Percentiles rank a stretch among this genome's conserved stretches.
phyloP scores from a whole-genome alignment of 2,329 filamentous ascomycete genomes.

The Fusarium metavorans region DNA sequence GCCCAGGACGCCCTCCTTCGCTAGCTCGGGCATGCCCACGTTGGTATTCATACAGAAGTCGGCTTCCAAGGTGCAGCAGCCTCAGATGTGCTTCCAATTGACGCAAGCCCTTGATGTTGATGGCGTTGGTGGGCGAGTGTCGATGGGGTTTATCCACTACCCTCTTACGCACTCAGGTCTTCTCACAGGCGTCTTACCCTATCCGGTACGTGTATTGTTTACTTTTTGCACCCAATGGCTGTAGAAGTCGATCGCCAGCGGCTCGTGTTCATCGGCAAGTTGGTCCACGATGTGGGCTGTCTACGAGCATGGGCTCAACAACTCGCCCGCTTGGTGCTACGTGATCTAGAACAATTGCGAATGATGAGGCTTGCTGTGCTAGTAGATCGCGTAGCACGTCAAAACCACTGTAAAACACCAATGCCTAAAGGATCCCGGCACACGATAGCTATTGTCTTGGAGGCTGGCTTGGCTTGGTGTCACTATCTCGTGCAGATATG shows the following conservation, averaged over 20 bases:
- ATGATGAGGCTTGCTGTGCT: conserved; percentile 23
- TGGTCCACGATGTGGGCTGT: conserved; percentile 11
- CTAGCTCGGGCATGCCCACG: conserved; percentile 1
- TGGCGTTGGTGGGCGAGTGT: conserved; percentile 1
- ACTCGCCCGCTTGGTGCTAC: conserved; percentile 25
- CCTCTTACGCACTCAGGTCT: background rate
- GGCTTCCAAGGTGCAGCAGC: background rate
- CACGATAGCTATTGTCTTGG: background rate
- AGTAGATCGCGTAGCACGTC: conserved; percentile 28
- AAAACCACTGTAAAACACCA: conserved; percentile 6
- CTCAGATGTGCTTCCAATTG: conserved; percentile 18
- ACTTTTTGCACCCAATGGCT: conserved; percentile 21
- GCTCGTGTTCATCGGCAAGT: conserved; percentile 13
- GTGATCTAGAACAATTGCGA: conserved; percentile 26
- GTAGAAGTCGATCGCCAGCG: conserved; percentile 13
- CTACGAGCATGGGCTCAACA: conserved; percentile 1
- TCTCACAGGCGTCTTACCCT: background rate
- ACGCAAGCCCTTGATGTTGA: conserved; percentile 1
- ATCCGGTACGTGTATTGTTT: conserved; percentile 17
- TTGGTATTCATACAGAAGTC: conserved; percentile 8
- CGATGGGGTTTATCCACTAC: conserved; percentile 3
- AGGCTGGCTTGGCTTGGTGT: background rate
- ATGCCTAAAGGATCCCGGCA: conserved; percentile 12
- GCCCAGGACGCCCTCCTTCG: conserved; percentile 22
- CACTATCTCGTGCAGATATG: background rate